Base-by-base conservation (phyloP, 352 stramenopile species). In the Albugo laibachii region DNA sequence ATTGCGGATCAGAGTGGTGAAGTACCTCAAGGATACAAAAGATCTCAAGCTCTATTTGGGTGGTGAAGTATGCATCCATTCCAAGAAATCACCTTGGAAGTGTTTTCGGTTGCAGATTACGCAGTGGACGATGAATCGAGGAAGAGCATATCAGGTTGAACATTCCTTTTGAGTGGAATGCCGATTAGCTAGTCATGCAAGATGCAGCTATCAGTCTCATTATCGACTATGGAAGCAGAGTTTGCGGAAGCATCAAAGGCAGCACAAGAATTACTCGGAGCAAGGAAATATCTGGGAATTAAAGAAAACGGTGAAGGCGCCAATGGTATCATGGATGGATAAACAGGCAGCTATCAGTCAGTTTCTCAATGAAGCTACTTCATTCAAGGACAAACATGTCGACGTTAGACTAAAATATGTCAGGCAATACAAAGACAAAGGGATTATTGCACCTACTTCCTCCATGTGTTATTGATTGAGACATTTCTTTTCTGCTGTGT, bases 211-310 rank as follows among this genome's bases (percentile, higher is more conserved):
- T 34, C 19, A 4, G 53, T 57, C 0, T 24, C 46, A 11, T 20
- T 59, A 1, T 62, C 39, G 1, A 64, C 57, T 0, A 61, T 56
- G 36, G 57, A 62, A 41, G 36, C 50, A 1, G 52, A 62, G 27
- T 55, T 53, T n/a, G 52, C 55, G 2, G 36, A 48, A 1, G 52
- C 47, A 2, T 47, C 52, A 2, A 21, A 46, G 20, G 52, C 31
- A 4, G 39, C 39, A 3, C 10, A 27, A 37, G 44, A 58, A n/a
- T 16, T 45, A 15, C 15, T 58, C 5, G 44, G 52, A 1, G 4
- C 58, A 14, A 38, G 20, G 2, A 19, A 2, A 19, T 45, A 62
- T 12, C 8, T 58, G 20, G 43, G 39, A 0, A 0, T 56, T 13
- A 11, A 12, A 0, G n/a, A n/a, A n/a, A n/a, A n/a, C n/a, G n/a